Conservation (phyloP, 768 basidiomycete species). For the Lyophyllum atratum region DNA sequence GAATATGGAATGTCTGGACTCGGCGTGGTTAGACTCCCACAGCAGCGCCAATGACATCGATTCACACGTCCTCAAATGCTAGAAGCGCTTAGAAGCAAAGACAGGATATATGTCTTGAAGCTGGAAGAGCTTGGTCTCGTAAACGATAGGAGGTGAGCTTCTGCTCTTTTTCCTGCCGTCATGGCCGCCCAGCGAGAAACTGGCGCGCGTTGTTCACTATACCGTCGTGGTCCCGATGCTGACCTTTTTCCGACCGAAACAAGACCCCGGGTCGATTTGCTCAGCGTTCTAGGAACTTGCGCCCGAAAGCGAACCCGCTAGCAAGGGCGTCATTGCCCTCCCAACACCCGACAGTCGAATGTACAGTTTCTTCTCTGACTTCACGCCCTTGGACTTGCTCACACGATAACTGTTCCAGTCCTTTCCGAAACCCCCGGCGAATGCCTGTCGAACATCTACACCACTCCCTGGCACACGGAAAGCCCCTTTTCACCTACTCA, state of each 20-base stretch:
- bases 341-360: conserved; percentile 69
- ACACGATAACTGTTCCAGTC: no score
- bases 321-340: conserved; percentile 63
- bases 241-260: conserved; percentile 18
- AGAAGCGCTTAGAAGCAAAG: conserved; percentile 86
- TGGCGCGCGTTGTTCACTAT: background rate
- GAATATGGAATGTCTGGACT: no score
- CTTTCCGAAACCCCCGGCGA: conserved; percentile 23
- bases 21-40: no score
- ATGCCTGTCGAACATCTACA: conserved; percentile 45
- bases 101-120: conserved; percentile 84
- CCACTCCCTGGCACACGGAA: conserved; percentile 54
- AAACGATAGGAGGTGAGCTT: conserved; percentile 66
- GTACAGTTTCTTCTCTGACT: conserved; percentile 45
- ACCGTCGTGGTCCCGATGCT: conserved; percentile 12
- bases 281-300: conserved; percentile 77
- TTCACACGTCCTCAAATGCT: conserved; percentile 77
- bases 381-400: conserved; percentile 10
- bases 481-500: conserved; percentile 79
- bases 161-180: background rate
- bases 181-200: background rate
- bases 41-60: no score
- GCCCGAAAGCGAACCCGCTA: conserved; percentile 66
- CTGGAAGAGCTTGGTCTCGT: conserved; percentile 82
- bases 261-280: conserved; percentile 70